Percentiles rank a stretch among this genome's conserved stretches.
Conservation (phyloP, 1,284 basidiomycete species). For the Rhodotorula glutinis region DNA sequence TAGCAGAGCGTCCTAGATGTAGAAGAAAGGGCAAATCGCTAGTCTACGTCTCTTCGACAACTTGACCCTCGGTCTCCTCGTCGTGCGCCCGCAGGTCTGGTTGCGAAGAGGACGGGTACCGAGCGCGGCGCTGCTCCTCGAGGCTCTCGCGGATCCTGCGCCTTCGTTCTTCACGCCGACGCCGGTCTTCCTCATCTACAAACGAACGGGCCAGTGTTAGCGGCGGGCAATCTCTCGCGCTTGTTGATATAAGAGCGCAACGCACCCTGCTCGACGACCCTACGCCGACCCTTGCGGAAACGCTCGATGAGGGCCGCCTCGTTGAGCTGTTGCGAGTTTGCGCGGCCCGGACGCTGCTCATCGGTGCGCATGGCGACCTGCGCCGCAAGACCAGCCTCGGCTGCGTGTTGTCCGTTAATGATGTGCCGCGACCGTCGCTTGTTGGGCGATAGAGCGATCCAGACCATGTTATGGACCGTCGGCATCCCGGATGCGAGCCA, state of each 20-base stretch:
- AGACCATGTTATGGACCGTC: constrained; percentile 27
- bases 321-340: background rate
- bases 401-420: background rate
- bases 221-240: no score
- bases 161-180: background rate
- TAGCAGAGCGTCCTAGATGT: no score
- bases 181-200: background rate
- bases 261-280: constrained; percentile 3
- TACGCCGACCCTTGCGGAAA: constrained; percentile 2
- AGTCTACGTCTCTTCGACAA: background rate
- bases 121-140: background rate
- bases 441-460: constrained; percentile 5
- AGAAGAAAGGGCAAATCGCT: no score
- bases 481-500: constrained; percentile 10
- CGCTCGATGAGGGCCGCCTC: constrained; percentile 12
- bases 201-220: no score
- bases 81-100: background rate
- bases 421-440: background rate
- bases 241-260: background rate
- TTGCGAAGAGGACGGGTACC: background rate
- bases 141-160: background rate
- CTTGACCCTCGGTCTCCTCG: background rate
- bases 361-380: background rate
- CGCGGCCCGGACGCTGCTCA: constrained; percentile 1
- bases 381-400: constrained; percentile 8